Base-by-base conservation (phyloP, 192 early-diverging fungal genomes). In the Entrophospora sp. region DNA sequence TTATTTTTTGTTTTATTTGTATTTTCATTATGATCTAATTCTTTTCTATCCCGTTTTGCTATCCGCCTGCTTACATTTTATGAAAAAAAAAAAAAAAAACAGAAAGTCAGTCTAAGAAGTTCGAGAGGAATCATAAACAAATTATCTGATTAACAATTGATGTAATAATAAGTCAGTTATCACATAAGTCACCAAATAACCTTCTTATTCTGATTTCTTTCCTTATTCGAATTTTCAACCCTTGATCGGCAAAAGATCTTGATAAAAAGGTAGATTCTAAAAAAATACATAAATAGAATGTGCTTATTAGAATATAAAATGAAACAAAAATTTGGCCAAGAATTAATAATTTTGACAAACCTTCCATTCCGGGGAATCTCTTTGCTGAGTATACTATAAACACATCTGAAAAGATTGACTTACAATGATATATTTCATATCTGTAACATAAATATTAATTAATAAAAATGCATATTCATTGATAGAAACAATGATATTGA, bases 311-410 rank as follows among this genome's bases (percentile, higher is more conserved):
- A 13, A 22, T 2, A 25, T 40, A 36, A 20, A 30, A 57, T 40
- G 18, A 42, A 13, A 42, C 10, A 27, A 18, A 52, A 9, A 7
- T 9, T 10, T 52, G 9, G 6, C 49, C 25, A 7, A 52, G 6
- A 14, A 18, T 22, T 18, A 6, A 52, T 10, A n/a, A n/a, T n/a
- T n/a, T n/a, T 18, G 3, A 9, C 61, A 44, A 73, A 79, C 83
- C 78, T 69, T 93, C 91, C 93, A 95, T 97, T 16, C 95, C 95
- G 5, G 95, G 95, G 58, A 97, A 97, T 69, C 90, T 91, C 80
- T 97, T 97, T 22, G 95, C 92, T 42, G 93, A 91, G 63, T 90
- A 94, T 0, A 94, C 92, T 16, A 85, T 83, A 68, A 95, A 93
- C 30, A 83, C 75, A n/a, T 90, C 85, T 1, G 94, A 94, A 27